Evolutionary conservation across 257 asterid species (phyloP).

Genomic region (Solanum neorickii): DNA sequence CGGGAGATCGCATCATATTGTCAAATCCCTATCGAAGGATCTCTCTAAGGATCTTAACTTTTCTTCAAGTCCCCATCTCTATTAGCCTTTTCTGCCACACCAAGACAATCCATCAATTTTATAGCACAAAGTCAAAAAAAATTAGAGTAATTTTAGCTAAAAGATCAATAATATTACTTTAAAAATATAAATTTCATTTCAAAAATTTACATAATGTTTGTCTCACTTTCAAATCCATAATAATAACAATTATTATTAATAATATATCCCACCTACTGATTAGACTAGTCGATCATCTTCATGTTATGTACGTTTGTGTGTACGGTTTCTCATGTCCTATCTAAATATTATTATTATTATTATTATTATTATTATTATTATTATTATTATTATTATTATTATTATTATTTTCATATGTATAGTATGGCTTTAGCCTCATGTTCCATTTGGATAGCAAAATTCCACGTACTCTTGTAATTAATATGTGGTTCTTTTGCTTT

Average conservation of each 20-base stretch:
- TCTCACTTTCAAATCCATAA: conserved; percentile 15
- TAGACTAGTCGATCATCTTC: conserved; percentile 35
- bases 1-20: conserved; percentile 1
- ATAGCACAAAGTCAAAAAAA: conserved; percentile 2
- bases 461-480: background rate
- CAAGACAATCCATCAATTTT: conserved; percentile 35
- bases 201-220: background rate
- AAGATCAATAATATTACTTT: background rate
- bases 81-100: conserved; percentile 41
- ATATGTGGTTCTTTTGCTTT: background rate
- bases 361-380: background rate
- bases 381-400: background rate
- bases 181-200: background rate
- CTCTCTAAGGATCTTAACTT: conserved; percentile 44
- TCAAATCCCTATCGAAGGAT: conserved; percentile 57
- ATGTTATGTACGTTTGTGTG: conserved; percentile 7
- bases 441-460: background rate
- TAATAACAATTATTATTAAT: background rate
- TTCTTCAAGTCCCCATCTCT: conserved; percentile 46
- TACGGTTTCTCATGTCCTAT: conserved; percentile 12
- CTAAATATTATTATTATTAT: background rate
- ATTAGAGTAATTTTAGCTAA: conserved; percentile 12
- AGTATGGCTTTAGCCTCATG: background rate
- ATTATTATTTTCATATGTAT: background rate
- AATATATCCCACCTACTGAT: conserved; percentile 22